Conservation (phyloP, 805 yeast species). For the Wickerhamiella dianesei region DNA sequence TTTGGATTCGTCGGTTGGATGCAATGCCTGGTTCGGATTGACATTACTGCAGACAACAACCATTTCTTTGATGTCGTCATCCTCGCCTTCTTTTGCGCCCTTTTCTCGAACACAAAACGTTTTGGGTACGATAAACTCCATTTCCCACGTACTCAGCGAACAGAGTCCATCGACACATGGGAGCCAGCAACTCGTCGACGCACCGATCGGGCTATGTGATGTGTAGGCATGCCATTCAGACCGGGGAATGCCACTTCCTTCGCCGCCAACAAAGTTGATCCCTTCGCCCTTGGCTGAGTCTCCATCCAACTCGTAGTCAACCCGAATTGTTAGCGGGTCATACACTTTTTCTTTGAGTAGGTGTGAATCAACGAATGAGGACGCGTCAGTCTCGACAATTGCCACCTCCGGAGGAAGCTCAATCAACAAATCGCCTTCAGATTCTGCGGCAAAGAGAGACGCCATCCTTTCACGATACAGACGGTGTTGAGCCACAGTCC, state of each 20-base stretch:
- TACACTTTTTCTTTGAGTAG: slow-evolving; percentile 26
- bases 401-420: slow-evolving; percentile 50
- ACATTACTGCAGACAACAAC: slow-evolving; percentile 32
- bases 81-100: slow-evolving; percentile 21
- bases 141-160: slow-evolving; percentile 85
- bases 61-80: slow-evolving; percentile 20
- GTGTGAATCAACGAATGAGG: slow-evolving; percentile 25
- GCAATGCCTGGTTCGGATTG: slow-evolving; percentile 46
- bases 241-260: slow-evolving; percentile 30
- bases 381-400: slow-evolving; percentile 6
- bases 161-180: slow-evolving; percentile 86
- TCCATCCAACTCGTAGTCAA: slow-evolving; percentile 50
- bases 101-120: slow-evolving; percentile 33
- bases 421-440: slow-evolving; percentile 49
- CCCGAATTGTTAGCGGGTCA: slow-evolving; percentile 59
- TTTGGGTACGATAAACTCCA: slow-evolving; percentile 74
- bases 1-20: slow-evolving; percentile 58
- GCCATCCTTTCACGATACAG: slow-evolving; percentile 14
- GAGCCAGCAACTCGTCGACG: slow-evolving; percentile 91
- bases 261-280: slow-evolving; percentile 55
- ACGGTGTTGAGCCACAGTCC: slow-evolving; percentile 19
- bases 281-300: slow-evolving; percentile 47
- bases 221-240: slow-evolving; percentile 77
- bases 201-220: slow-evolving; percentile 58
- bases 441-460: slow-evolving; percentile 35